Percentiles rank a stretch among this genome's conserved stretches.
Evolutionary conservation across 73 alveolate species (phyloP).

Genomic region (Paramecium octaurelia): DNA sequence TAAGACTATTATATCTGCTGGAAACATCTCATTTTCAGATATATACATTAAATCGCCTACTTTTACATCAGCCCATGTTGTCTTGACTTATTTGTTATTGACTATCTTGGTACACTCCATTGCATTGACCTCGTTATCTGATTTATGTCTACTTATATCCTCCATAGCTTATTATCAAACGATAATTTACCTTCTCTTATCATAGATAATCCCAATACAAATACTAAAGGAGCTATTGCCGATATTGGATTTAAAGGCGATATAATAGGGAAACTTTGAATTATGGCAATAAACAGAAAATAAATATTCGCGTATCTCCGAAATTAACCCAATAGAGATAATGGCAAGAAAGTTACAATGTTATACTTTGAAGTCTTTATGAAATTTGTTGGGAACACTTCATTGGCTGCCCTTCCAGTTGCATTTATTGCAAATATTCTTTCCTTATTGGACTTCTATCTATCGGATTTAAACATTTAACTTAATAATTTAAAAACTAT

Average conservation of each 20-base stretch:
- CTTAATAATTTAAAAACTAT: not conserved
- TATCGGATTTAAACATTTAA: not conserved
- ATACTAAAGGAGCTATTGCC: constrained; percentile 94
- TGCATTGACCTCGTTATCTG: constrained; percentile 70
- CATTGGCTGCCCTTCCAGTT: not conserved
- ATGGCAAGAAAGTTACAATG: constrained; percentile 71
- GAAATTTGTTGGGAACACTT: constrained; percentile 65
- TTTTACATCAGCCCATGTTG: constrained; percentile 69
- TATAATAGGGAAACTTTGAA: constrained; percentile 81
- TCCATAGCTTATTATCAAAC: constrained; percentile 62
- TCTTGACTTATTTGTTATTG: not conserved
- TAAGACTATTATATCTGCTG: constrained; percentile 96
- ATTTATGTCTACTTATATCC: constrained; percentile 71
- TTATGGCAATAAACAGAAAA: constrained; percentile 77
- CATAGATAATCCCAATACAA: constrained; percentile 96
- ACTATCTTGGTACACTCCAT: constrained; percentile 7
- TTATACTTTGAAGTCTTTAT: constrained; percentile 84
- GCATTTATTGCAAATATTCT: not conserved
- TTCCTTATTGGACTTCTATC: not conserved
- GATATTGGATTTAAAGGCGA: constrained; percentile 92
- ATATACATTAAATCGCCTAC: constrained; percentile 91
- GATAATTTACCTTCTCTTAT: constrained; percentile 79
- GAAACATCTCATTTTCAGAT: constrained; percentile 91
- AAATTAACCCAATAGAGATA: constrained; percentile 68
- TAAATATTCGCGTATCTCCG: constrained; percentile 81